A percentile compares a stretch with the other conserved stretches of the same genome.
Conservation (phyloP, 805 yeast genomes). For the Kazachstania taianensis region DNA sequence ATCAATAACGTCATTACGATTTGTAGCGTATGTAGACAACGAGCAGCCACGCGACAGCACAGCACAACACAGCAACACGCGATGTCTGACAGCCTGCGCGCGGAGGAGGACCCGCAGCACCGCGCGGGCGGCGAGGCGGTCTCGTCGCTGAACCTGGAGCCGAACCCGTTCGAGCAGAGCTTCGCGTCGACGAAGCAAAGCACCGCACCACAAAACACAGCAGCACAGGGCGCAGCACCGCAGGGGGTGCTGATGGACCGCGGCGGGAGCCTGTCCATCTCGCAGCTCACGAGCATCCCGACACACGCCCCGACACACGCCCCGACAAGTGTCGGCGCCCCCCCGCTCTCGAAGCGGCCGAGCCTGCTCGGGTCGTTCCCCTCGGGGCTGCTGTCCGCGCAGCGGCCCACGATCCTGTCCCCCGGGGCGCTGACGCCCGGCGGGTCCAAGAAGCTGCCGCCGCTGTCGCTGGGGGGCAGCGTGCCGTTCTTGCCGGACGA, state of each 20-base stretch:
- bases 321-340: background rate
- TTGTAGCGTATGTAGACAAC: too few species aligned
- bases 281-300: background rate
- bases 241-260: background rate
- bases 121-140: constrained; percentile 1
- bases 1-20: too few species aligned
- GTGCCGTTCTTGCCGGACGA: constrained; percentile 4
- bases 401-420: constrained; percentile 18
- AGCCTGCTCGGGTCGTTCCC: background rate
- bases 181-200: constrained; percentile 50
- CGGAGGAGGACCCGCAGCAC: too few species aligned
- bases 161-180: constrained; percentile 90
- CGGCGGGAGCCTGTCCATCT: background rate
- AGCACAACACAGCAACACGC: too few species aligned
- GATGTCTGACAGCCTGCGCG: too few species aligned
- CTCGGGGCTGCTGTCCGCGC: constrained; percentile 3
- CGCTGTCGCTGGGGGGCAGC: constrained; percentile 7
- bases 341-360: background rate
- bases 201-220: background rate
- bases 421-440: constrained; percentile 50
- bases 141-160: constrained; percentile 66
- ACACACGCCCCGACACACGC: background rate
- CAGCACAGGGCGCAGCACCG: background rate
- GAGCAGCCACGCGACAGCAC: too few species aligned
- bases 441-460: constrained; percentile 46